Base-by-base conservation (phyloP, 83 land plant species). In the Thuja plicata region DNA sequence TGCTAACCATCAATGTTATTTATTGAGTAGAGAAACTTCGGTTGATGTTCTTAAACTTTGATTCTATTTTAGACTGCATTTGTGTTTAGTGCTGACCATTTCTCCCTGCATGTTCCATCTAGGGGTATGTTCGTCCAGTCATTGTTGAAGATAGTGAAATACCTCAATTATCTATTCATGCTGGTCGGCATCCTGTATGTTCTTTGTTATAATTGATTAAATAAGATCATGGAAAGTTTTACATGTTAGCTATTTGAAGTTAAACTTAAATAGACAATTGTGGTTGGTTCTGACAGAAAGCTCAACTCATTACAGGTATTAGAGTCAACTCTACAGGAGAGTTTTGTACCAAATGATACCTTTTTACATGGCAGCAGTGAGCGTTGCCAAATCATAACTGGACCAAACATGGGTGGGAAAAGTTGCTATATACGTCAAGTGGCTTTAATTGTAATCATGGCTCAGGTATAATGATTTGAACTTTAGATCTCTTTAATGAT, bases 361-460 rank as follows among this genome's bases (percentile, higher is more conserved):
- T 85, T 89, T 71, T 91, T 98, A 88, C 92, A 94, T 88, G 94
- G 91, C 19, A 92, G 95, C 12, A 60, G 92, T 81, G 95, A 98
- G 88, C 92, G 87, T 32, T 96, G 97, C 85, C 97, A 97, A 87
- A 94, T 98, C 70, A 92, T 98, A 81, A 98, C 99, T 55, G 99
- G 99, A 88, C 99, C 99, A 79, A 98, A 98, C 89, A 98, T 98
- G 99, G 99, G 99, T 89, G 99, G 99, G 10, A 98, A 98, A 92
- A 98, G 99, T 92, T 98, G 99, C 93, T 98, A 98, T 76, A 97
- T 98, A 92, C 99, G 99, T 12, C 99, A 98, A 91, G 99, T 98
- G 89, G 99, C 99, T 87, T 92, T 98, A 37, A 96, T 98, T 88
- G 91, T 93, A 54, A 92, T 98, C 48, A 98, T 98, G 99, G 96